Conservation (phyloP, 2,329 filamentous ascomycete species). For the Stagonosporopsis chrysanthemi region DNA sequence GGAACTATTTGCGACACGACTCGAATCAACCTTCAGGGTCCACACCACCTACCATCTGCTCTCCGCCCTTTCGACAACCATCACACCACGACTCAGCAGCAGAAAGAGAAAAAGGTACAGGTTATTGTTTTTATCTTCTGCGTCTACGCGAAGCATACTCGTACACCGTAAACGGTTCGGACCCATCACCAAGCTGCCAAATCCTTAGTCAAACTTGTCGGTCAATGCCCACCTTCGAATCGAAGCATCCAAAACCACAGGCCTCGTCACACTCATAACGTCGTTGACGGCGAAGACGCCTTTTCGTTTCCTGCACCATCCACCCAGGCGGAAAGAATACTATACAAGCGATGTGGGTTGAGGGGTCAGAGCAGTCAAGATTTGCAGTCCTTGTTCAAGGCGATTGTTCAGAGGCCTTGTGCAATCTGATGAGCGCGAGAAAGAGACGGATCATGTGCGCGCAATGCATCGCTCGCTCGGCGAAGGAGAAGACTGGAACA, state of each 20-base stretch:
- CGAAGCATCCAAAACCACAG: slow-evolving; percentile 29
- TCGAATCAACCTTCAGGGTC: background rate
- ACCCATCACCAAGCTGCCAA: background rate
- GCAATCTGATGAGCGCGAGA: background rate
- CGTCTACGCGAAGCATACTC: slow-evolving; percentile 3
- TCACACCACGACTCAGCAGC: background rate
- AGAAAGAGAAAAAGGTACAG: background rate
- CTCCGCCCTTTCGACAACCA: background rate
- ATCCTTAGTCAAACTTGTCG: background rate
- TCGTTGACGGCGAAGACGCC: slow-evolving; percentile 22
- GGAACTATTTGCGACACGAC: background rate
- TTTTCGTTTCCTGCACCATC: slow-evolving; percentile 2
- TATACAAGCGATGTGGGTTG: slow-evolving; percentile 30
- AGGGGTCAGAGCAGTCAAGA: background rate
- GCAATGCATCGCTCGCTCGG: background rate
- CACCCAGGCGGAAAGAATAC: slow-evolving; percentile 19
- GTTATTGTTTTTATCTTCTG: background rate
- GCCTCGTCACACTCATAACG: slow-evolving; percentile 28
- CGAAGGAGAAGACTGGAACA: background rate
- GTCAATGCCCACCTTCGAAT: slow-evolving; percentile 9
- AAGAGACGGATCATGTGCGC: slow-evolving; percentile 5
- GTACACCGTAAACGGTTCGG: slow-evolving; percentile 1
- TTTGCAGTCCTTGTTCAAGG: background rate
- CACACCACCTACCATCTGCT: background rate
- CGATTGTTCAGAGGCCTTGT: too few relatives aligned